Base-by-base conservation (phyloP, 2,329 filamentous ascomycete genomes). In the Fusarium chlamydosporum region DNA sequence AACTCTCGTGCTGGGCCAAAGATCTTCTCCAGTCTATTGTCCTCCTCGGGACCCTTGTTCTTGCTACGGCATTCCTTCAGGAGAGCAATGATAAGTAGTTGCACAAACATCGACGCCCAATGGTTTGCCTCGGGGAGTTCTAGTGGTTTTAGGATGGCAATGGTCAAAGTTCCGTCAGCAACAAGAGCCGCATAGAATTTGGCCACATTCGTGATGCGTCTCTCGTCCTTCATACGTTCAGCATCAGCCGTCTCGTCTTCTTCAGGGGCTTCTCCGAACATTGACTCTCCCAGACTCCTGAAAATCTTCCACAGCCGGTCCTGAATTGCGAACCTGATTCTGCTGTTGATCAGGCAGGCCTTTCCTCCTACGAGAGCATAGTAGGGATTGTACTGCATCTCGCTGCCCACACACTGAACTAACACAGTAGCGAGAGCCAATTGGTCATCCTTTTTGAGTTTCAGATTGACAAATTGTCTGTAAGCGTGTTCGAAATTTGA, bases 361-460 rank as follows among this genome's bases (percentile, higher is more conserved):
- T 90, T 90, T 47, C 88, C 88, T 11, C 93, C 94, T 37, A 99
- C 90, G 1, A 97, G 83, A 0, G 92, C 92, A 77, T 99, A 99
- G 81, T 97, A 99, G 1, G 92, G 92, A 74, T 99, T 99, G 79
- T 97, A 97, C 1, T 85, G 84, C 58, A 90, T 84, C 80, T 98
- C 96, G 4, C 91, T 91, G 42, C 92, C 92, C 2, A 91, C 90
- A 76, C 94, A 97, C 72, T 96, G 94, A 10, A 97, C 86, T 29
- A 99, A 83, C 18, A 99, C 94, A 53, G 91, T 89, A 1, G 95
- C 91, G 33, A 98, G 92, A 77, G 98, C 95, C 26, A 90, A 86
- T 70, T 96, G 90, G 75, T 97, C 94, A 18, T 92, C 88, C 71
- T 90, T 92, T 80, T 96, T 97, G 46, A 99, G 85, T 35, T 89